Evolutionary conservation across 306 rosid species (phyloP).

Genomic region (Rosa chinensis): DNA sequence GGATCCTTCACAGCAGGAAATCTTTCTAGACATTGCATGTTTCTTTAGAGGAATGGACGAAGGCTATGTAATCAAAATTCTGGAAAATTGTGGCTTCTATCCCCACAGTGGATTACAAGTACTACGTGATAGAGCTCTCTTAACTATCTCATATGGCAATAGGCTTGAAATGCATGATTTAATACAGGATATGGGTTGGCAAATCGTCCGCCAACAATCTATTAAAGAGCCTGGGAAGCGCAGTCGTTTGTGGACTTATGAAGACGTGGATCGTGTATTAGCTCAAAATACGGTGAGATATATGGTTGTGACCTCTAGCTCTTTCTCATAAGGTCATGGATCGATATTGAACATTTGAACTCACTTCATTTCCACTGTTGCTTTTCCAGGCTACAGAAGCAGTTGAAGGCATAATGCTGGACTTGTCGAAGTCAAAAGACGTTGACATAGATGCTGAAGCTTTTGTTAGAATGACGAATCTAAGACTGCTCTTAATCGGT

Average conservation of each 20-base stretch:
- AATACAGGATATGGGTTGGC: constrained; percentile 33
- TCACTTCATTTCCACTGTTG: not conserved
- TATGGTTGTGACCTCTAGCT: not conserved
- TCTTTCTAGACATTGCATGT: constrained; percentile 29
- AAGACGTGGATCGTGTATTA: constrained; percentile 11
- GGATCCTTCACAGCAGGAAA: constrained; percentile 13
- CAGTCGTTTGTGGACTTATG: not conserved
- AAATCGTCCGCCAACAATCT: not conserved
- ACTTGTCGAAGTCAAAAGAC: not conserved
- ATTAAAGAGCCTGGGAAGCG: not conserved
- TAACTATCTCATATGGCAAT: constrained; percentile 1
- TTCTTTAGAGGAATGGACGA: constrained; percentile 43
- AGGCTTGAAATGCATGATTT: constrained; percentile 32
- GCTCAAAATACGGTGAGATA: not conserved
- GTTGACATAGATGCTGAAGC: constrained; percentile 17
- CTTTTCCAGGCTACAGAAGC: constrained; percentile 15
- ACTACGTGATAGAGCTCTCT: constrained; percentile 41
- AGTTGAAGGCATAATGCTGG: constrained; percentile 18
- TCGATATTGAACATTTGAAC: not conserved
- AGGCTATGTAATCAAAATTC: constrained; percentile 14
- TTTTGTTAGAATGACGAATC: constrained; percentile 22
- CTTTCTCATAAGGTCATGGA: not conserved
- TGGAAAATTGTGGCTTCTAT: constrained; percentile 22
- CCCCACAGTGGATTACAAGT: constrained; percentile 31
- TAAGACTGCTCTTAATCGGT: constrained; percentile 19